phyloP scores from a whole-genome alignment of 2,329 filamentous ascomycete species.

The Fusarium verticillioides region DNA sequence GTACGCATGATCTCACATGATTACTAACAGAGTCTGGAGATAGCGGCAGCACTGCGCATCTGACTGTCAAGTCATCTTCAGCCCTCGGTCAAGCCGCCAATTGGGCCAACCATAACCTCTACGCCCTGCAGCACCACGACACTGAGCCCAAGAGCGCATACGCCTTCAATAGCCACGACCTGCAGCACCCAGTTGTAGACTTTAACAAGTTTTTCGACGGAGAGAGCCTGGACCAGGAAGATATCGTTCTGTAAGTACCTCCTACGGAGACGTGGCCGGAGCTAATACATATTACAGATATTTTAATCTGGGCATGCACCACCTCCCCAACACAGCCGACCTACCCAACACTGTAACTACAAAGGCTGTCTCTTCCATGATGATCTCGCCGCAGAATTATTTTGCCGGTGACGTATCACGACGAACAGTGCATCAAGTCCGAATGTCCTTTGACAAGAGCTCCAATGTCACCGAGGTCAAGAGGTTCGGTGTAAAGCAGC shows the following conservation, averaged over 20 bases:
- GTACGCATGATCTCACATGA: fast-evolving
- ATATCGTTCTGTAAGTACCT: conserved; percentile 22
- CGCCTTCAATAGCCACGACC: conserved; percentile 57
- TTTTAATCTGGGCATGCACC: conserved; percentile 35
- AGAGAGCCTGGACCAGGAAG: conserved; percentile 25
- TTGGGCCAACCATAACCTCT: conserved; percentile 64
- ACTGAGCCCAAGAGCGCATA: conserved; percentile 60
- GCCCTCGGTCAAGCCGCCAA: conserved; percentile 57
- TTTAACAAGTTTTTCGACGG: conserved; percentile 26
- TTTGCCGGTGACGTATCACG: conserved; percentile 18
- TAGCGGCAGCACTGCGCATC: conserved; percentile 45
- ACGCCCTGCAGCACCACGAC: conserved; percentile 62
- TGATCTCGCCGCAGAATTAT: conserved; percentile 30
- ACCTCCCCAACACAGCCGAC: conserved; percentile 29
- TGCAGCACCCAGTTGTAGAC: conserved; percentile 53
- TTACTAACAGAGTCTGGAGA: conserved; percentile 1
- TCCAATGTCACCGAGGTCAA: conserved; percentile 13
- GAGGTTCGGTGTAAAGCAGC: conserved; percentile 25
- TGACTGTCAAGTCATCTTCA: conserved; percentile 61
- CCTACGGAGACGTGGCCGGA: fast-evolving
- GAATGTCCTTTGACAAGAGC: conserved; percentile 14
- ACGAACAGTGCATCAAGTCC: conserved; percentile 22
- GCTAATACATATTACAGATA: conserved; percentile 2
- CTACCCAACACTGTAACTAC: conserved; percentile 27
- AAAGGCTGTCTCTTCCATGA: conserved; percentile 23